Evolutionary conservation across 495 filamentous ascomycete species (phyloP).

Genomic region (Articulospora tetracladia): DNA sequence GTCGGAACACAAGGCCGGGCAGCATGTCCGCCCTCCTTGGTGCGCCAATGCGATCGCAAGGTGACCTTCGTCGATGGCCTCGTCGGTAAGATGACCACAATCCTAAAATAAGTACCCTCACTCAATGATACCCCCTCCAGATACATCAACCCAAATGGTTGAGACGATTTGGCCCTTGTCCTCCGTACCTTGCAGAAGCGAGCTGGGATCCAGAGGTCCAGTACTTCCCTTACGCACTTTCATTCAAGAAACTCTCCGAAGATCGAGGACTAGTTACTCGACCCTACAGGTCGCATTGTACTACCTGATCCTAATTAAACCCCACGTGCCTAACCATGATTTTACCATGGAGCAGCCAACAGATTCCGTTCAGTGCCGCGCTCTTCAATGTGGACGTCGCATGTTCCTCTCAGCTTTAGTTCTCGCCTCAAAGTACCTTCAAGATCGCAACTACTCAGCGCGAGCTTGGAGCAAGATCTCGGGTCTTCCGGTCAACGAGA

Average conservation of each 20-base stretch:
- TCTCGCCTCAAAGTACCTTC: conserved; percentile 93
- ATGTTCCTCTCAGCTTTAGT: conserved; percentile 97
- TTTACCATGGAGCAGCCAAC: conserved; percentile 86
- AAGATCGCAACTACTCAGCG: conserved; percentile 96
- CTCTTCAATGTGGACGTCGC: conserved; percentile 92
- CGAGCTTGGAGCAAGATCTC: conserved; percentile 99
- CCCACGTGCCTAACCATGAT: conserved; percentile 75
- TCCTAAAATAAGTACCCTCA: conserved; percentile 24
- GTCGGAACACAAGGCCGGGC: conserved; percentile 43
- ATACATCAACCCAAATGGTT: conserved; percentile 95
- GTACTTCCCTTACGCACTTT: conserved; percentile 91
- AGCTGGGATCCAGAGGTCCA: conserved; percentile 51
- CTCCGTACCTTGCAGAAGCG: conserved; percentile 52
- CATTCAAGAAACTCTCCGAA: conserved; percentile 93
- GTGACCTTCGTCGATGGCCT: conserved; percentile 95
- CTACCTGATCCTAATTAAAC: conserved; percentile 90
- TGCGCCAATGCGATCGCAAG: conserved; percentile 91
- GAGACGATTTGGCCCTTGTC: conserved; percentile 95
- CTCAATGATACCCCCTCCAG: conserved; percentile 48
- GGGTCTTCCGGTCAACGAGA: conserved; percentile 81
- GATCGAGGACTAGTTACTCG: conserved; percentile 94
- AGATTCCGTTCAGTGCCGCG: conserved; percentile 67
- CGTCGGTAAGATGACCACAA: conserved; percentile 74
- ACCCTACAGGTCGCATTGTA: conserved; percentile 96
- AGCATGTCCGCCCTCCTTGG: conserved; percentile 73